Evolutionary conservation across 2,329 filamentous ascomycete species (phyloP), one percentile per base, ranked within the genome.

Genomic region (Xylaria digitata): DNA sequence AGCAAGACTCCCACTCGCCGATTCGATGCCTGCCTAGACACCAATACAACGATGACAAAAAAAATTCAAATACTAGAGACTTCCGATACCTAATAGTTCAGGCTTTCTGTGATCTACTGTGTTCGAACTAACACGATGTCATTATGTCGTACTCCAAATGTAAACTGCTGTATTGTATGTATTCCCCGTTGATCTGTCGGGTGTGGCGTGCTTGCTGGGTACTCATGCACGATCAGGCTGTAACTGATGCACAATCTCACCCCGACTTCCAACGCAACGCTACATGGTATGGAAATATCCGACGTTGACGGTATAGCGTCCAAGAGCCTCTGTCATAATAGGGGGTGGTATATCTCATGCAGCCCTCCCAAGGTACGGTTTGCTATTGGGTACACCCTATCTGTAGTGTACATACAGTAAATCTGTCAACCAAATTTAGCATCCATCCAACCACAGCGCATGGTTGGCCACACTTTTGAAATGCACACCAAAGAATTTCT

Each of bases 21-120:
- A 30, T 48, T 34, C 42, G 21, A 50, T 52, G 55, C 23, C 57
- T 54, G 42, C 26, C n/a, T 65, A 62, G 55, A 45, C 11, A 50
- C 4, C 2, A 30, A 43, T 48, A 54, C 49, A 23, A 58, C 11
- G 19, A 57, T 17, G 43, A 59, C 17, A 8, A 54, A 61, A 54
- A 49, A 54, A 53, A 19, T 26, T 26, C 17, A 46, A 62, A 57
- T 60, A 50, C 46, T 30, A 58, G 23, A 57, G 26, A 50, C 13
- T 32, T 11, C 23, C n/a, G 48, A 59, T n/a, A 53, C 34, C 37
- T 15, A 50, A 53, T 56, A 49, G 34, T 37, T 46, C 43, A 23
- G 40, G 23, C 34, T 30, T 40, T 37, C 9, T 17, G 7, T 23
- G 23, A 61, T 53, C 17, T 40, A 43, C 37, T 48, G 6, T 6